Percentiles rank a stretch among this genome's conserved stretches.
Evolutionary conservation across 1,284 basidiomycete genomes (phyloP).

Genomic region (Pisolithus thermaeus): DNA sequence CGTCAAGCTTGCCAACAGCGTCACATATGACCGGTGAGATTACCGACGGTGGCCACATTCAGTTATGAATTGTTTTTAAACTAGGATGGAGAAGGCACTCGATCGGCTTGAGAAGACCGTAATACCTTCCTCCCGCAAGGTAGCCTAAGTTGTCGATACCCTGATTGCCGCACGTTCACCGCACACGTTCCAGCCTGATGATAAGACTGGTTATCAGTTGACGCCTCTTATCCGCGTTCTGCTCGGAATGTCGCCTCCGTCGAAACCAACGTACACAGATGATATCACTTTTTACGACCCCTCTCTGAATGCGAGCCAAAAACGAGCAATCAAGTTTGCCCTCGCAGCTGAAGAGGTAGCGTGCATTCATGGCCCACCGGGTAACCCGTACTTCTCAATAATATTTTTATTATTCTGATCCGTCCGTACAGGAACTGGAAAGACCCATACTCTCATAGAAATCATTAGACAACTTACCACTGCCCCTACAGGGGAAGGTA

Average conservation of each 20-base stretch:
- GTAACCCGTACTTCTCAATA: constrained; percentile 32
- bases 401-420: background rate
- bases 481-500: constrained; percentile 27
- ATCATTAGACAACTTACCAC: constrained; percentile 79
- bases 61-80: background rate
- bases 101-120: constrained; percentile 53
- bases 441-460: constrained; percentile 90
- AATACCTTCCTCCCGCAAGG: constrained; percentile 26
- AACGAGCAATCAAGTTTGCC: constrained; percentile 72
- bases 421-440: constrained; percentile 67
- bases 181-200: constrained; percentile 25
- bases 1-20: constrained; percentile 86
- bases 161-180: constrained; percentile 10
- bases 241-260: constrained; percentile 48
- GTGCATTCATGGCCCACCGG: constrained; percentile 96
- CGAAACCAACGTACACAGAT: constrained; percentile 28
- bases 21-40: constrained; percentile 80
- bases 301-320: constrained; percentile 79
- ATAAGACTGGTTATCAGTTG: constrained; percentile 37
- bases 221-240: constrained; percentile 58
- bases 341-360: constrained; percentile 73
- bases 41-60: background rate
- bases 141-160: constrained; percentile 5
- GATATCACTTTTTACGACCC: constrained; percentile 70
- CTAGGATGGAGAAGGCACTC: constrained; percentile 81